phyloP scores from a whole-genome alignment of 345 rosid species.

The Firmiana major region DNA sequence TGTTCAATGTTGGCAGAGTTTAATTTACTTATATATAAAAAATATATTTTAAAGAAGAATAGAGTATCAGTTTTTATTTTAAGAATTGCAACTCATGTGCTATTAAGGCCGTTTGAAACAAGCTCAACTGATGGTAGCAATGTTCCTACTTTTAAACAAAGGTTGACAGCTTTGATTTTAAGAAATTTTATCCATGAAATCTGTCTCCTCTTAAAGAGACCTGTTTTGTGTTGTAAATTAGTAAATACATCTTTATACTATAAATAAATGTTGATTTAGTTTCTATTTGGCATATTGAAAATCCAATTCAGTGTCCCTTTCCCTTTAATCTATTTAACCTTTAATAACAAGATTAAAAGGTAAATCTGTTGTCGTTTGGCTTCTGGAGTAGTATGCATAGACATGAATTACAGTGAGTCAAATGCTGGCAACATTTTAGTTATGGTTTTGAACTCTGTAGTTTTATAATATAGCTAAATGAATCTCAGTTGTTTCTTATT shows the following conservation, averaged over 20 bases:
- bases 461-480: neutral
- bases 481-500: neutral
- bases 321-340: neutral
- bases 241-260: neutral
- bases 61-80: too few species aligned
- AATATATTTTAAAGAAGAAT: too few species aligned
- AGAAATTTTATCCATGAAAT: neutral
- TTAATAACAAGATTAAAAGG: neutral
- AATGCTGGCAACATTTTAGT: neutral
- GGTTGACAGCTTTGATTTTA: conserved; percentile 34
- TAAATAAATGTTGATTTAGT: neutral
- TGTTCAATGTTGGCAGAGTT: too few species aligned
- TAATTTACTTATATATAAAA: too few species aligned
- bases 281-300: neutral
- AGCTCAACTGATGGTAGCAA: conserved; percentile 58
- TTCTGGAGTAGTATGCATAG: neutral
- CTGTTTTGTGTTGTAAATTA: neutral
- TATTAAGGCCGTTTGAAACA: conserved; percentile 89
- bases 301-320: neutral
- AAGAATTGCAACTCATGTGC: conserved; percentile 93
- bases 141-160: conserved; percentile 73
- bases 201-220: neutral
- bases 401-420: neutral
- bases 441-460: neutral
- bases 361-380: neutral